These are phyloP conservation scores for Termitomyces sp. DNA, from an alignment of 768 basidiomycete genomes.

Conservation along the genomic window DNA sequence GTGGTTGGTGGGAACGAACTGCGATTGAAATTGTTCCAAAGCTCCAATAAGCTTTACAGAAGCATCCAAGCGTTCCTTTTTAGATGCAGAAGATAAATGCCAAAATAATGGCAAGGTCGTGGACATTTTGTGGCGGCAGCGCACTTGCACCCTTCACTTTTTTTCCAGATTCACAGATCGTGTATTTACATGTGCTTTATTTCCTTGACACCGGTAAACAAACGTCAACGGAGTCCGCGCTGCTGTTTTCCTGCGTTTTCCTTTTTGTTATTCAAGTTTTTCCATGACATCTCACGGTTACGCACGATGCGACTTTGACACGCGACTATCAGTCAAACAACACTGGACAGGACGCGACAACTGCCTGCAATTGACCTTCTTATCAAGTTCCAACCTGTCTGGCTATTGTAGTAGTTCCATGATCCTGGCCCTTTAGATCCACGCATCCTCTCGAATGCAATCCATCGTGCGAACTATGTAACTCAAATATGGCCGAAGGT, in stretches of 20 bases:
- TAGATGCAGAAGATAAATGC: constrained; percentile 82
- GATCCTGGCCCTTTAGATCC: neutral
- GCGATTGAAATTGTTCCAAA: constrained; percentile 82
- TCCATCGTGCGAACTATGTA: too few relatives aligned
- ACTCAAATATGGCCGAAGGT: too few relatives aligned
- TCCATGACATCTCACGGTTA: neutral
- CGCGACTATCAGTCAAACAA: too few relatives aligned
- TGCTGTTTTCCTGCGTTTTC: too few relatives aligned
- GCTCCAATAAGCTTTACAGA: constrained; percentile 81
- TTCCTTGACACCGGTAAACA: constrained; percentile 2
- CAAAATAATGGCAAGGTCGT: constrained; percentile 94
- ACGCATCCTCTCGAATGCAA: too few relatives aligned
- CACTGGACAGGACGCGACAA: too few relatives aligned
- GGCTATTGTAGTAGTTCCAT: too few relatives aligned
- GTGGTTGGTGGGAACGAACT: constrained; percentile 47
- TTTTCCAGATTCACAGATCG: constrained; percentile 16
- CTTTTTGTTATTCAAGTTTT: neutral
- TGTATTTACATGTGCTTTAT: constrained; percentile 14
- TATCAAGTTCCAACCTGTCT: too few relatives aligned
- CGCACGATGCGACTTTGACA: too few relatives aligned
- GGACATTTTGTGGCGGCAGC: constrained; percentile 47
- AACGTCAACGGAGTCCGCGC: neutral
- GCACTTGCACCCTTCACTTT: constrained; percentile 9
- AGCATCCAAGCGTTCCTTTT: constrained; percentile 78
- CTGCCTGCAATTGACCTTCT: too few relatives aligned